A percentile compares a stretch with the other conserved stretches of the same genome.
phyloP scores from a whole-genome alignment of 352 stramenopile genomes.

The Globisporangium splendens region DNA sequence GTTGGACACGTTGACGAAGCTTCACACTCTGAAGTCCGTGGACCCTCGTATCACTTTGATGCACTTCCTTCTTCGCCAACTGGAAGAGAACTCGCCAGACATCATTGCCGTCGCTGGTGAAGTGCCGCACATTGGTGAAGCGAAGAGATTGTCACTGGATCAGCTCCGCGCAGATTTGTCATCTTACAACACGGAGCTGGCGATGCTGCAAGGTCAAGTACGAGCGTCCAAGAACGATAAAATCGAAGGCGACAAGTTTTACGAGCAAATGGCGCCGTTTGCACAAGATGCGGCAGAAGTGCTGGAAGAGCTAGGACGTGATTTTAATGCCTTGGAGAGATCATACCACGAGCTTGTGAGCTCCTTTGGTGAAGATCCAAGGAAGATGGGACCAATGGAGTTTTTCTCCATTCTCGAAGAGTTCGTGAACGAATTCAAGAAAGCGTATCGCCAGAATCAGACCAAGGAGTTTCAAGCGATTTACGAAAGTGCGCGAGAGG shows the following conservation, averaged over 20 bases:
- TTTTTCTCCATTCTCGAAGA: constrained; percentile 84
- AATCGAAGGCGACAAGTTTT: constrained; percentile 74
- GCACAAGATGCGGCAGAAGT: constrained; percentile 77
- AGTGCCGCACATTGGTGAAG: constrained; percentile 72
- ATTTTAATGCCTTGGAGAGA: constrained; percentile 68
- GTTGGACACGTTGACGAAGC: constrained; percentile 86
- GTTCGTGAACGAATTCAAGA: constrained; percentile 86
- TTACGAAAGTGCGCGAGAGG: constrained; percentile 58
- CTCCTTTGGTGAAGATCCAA: constrained; percentile 82
- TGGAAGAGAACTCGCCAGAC: constrained; percentile 75
- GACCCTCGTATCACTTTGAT: constrained; percentile 80
- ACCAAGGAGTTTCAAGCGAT: constrained; percentile 83
- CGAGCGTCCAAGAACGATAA: constrained; percentile 70
- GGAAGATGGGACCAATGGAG: constrained; percentile 77
- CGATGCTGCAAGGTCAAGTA: constrained; percentile 84
- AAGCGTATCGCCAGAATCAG: constrained; percentile 85
- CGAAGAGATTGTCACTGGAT: constrained; percentile 78
- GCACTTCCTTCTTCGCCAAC: constrained; percentile 73
- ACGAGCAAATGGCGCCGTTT: constrained; percentile 80
- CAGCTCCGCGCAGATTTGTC: constrained; percentile 78
- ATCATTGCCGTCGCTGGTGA: constrained; percentile 78
- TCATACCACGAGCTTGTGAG: constrained; percentile 76
- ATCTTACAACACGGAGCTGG: constrained; percentile 78
- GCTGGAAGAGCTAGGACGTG: constrained; percentile 70
- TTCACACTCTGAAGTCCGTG: constrained; percentile 82